Evolutionary conservation across 176 grass and related monocot genomes (phyloP).

Genomic region (Carex littledalei): DNA sequence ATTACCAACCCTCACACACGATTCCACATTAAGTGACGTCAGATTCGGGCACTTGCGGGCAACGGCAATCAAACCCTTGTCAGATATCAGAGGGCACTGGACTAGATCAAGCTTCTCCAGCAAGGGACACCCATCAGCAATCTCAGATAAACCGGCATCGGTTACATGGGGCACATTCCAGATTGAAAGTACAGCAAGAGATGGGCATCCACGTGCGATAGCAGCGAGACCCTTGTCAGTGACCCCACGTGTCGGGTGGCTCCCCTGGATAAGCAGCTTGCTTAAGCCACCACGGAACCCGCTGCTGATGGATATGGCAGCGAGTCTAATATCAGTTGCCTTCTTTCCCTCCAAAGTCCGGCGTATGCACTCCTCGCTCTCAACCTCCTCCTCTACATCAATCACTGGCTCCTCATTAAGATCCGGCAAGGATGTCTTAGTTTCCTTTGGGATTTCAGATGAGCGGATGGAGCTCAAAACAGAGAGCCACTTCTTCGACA

Average conservation of each 20-base stretch:
- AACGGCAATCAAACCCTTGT: constrained; percentile 54
- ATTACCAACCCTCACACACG: constrained; percentile 52
- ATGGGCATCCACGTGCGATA: constrained; percentile 46
- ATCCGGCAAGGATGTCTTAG: constrained; percentile 41
- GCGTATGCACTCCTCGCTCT: constrained; percentile 30
- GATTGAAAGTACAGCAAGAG: constrained; percentile 48
- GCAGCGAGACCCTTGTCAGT: constrained; percentile 70
- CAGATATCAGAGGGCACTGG: constrained; percentile 60
- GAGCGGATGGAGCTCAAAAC: constrained; percentile 61
- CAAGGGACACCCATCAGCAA: constrained; percentile 60
- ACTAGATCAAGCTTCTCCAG: constrained; percentile 72
- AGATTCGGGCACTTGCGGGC: constrained; percentile 62
- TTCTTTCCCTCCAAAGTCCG: constrained; percentile 49
- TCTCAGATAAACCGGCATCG: constrained; percentile 54
- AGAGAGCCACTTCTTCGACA: constrained; percentile 78
- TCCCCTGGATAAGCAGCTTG: constrained; percentile 52
- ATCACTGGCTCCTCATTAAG: constrained; percentile 48
- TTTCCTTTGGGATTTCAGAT: constrained; percentile 39
- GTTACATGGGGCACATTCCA: constrained; percentile 64
- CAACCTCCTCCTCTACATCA: constrained; percentile 24
- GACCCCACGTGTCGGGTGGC: constrained; percentile 55
- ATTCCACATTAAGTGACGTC: constrained; percentile 44
- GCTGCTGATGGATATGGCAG: constrained; percentile 44
- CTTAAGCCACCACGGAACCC: constrained; percentile 44
- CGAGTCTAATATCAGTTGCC: constrained; percentile 67